These are phyloP conservation scores for Coprinellus aureogranulatus DNA, from an alignment of 768 basidiomycete species.

Conservation along the genomic window DNA sequence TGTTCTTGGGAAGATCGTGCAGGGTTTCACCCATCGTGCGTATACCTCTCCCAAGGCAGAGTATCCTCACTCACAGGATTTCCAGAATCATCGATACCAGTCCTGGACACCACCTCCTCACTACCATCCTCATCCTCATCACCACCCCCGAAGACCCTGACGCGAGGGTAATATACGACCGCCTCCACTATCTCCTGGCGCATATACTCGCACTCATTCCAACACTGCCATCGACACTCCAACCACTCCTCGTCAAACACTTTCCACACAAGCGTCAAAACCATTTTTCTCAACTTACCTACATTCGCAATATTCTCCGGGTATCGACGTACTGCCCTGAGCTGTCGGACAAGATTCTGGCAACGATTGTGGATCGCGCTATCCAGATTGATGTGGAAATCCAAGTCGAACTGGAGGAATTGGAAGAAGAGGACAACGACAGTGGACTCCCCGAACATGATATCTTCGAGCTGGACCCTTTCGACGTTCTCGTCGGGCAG, in stretches of 20 bases:
- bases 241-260: conserved; percentile 76
- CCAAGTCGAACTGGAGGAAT: conserved; percentile 90
- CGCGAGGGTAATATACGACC: conserved; percentile 82
- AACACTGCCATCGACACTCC: conserved; percentile 82
- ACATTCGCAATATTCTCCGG: conserved; percentile 84
- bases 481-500: conserved; percentile 80
- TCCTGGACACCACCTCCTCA: conserved; percentile 53
- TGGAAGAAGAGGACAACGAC: conserved; percentile 65
- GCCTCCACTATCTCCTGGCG: conserved; percentile 80
- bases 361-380: conserved; percentile 87
- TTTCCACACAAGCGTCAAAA: conserved; percentile 95
- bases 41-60: conserved; percentile 17
- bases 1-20: conserved; percentile 77
- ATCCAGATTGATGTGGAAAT: conserved; percentile 98
- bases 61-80: conserved; percentile 5
- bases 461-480: conserved; percentile 78
- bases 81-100: conserved; percentile 72
- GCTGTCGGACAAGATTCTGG: conserved; percentile 77
- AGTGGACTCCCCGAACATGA: conserved; percentile 43
- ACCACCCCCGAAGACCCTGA: conserved; percentile 54
- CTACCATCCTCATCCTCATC: conserved; percentile 48
- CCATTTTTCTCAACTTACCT: conserved; percentile 76
- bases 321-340: conserved; percentile 87
- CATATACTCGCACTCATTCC: conserved; percentile 90
- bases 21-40: conserved; percentile 88